Evolutionary conservation across 2,329 filamentous ascomycete species (phyloP).

Genomic region (Fusarium subtropicale): DNA sequence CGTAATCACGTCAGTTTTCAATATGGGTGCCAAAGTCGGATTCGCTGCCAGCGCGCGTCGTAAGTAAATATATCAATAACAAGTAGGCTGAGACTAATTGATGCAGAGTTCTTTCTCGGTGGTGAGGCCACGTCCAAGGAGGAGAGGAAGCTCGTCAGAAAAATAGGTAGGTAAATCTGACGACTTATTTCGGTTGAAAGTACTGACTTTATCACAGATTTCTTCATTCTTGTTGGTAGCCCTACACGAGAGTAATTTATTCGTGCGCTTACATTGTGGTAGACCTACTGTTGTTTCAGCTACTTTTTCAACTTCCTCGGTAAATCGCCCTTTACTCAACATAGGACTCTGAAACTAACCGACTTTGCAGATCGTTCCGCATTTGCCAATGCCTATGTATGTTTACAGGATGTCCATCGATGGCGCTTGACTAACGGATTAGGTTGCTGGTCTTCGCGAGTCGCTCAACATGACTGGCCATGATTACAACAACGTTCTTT

Average conservation of each 20-base stretch:
- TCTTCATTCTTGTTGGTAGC: constrained; percentile 48
- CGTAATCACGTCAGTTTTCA: not conserved
- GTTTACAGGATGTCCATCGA: rapidly evolving
- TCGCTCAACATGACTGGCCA: constrained; percentile 58
- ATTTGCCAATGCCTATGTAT: constrained; percentile 56
- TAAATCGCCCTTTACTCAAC: not conserved
- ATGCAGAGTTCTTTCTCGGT: constrained; percentile 23
- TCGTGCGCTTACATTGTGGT: not conserved
- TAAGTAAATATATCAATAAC: no score
- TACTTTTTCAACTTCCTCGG: constrained; percentile 56
- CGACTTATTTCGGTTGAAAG: rapidly evolving
- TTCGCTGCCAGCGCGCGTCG: constrained; percentile 9
- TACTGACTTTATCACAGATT: constrained; percentile 37
- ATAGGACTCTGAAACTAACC: no score
- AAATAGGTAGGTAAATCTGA: constrained; percentile 38
- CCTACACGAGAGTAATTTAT: rapidly evolving
- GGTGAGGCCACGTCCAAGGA: constrained; percentile 35
- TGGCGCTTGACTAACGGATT: rapidly evolving
- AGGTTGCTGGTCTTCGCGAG: constrained; percentile 58
- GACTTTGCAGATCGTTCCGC: constrained; percentile 44
- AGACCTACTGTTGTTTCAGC: constrained; percentile 52
- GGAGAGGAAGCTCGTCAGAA: constrained; percentile 47
- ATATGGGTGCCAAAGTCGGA: constrained; percentile 1
- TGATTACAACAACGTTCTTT: constrained; percentile 49
- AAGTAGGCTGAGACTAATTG: no score